Percentiles rank a stretch among this genome's conserved stretches.
Evolutionary conservation across 2,329 filamentous ascomycete genomes (phyloP).

Genomic region (Phialophora expanda): DNA sequence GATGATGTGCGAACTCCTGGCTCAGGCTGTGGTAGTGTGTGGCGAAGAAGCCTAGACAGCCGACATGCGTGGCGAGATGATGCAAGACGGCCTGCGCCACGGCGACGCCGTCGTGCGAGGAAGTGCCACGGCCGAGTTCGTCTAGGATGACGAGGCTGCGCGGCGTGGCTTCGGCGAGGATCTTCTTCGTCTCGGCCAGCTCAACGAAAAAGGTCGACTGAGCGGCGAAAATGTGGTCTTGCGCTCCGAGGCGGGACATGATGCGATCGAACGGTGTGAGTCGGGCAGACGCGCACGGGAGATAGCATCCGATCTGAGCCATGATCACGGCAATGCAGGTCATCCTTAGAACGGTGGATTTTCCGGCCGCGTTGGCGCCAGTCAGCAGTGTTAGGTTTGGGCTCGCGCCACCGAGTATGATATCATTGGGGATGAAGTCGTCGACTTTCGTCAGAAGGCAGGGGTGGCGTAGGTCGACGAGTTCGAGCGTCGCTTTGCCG

Average conservation of each 20-base stretch:
- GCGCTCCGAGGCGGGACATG: slow-evolving; percentile 96
- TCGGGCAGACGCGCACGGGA: slow-evolving; percentile 79
- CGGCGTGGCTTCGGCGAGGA: slow-evolving; percentile 88
- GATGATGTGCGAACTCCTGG: slow-evolving; percentile 85
- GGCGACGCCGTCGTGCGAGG: slow-evolving; percentile 93
- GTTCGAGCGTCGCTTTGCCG: slow-evolving; percentile 79
- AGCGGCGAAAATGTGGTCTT: slow-evolving; percentile 98
- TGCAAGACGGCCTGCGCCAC: slow-evolving; percentile 98
- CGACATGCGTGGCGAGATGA: slow-evolving; percentile 89
- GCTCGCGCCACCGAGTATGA: slow-evolving; percentile 78
- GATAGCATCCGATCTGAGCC: slow-evolving; percentile 92
- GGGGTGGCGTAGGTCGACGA: slow-evolving; percentile 89
- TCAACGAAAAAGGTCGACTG: slow-evolving; percentile 99
- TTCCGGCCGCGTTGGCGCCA: slow-evolving; percentile 94
- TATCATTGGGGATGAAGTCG: slow-evolving; percentile 96
- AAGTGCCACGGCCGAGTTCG: slow-evolving; percentile 92
- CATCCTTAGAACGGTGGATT: slow-evolving; percentile 96
- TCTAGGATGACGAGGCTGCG: slow-evolving; percentile 95
- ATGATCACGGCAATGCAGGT: slow-evolving; percentile 96
- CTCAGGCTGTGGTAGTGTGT: slow-evolving; percentile 97
- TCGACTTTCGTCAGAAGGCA: slow-evolving; percentile 88
- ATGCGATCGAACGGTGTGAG: slow-evolving; percentile 94
- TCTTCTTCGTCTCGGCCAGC: slow-evolving; percentile 96
- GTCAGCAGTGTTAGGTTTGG: slow-evolving; percentile 90
- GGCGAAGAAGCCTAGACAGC: slow-evolving; percentile 94